phyloP scores from a whole-genome alignment of 169 alveolate species.

The Toxoplasma gondii region DNA sequence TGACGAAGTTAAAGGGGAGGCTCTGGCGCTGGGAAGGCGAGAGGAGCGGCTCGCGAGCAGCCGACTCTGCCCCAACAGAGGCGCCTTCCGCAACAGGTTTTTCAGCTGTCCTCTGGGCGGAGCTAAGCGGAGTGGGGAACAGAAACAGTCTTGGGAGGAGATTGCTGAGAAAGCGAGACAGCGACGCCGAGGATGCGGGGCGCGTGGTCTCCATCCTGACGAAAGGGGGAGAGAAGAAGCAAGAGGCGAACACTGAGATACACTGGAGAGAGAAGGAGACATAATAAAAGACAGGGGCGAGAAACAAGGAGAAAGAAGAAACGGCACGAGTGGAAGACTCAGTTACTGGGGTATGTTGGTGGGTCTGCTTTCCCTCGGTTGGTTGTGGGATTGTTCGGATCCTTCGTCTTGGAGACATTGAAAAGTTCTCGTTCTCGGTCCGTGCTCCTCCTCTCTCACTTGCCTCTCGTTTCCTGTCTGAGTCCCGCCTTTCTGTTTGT shows the following conservation, averaged over 20 bases:
- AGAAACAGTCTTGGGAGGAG: slow-evolving; percentile 15
- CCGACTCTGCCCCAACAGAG: not conserved
- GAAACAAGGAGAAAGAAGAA: no score
- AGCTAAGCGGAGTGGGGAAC: not conserved
- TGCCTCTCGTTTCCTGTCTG: no score
- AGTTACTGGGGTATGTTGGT: no score
- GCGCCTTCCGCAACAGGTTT: not conserved
- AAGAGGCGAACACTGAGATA: not conserved
- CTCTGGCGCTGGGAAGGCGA: not conserved
- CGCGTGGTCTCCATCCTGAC: not conserved
- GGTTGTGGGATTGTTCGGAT: no score
- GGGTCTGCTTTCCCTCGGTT: no score
- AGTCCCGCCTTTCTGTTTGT: no score
- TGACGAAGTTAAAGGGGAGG: not conserved
- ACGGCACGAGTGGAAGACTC: no score
- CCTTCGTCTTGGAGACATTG: no score
- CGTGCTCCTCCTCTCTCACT: no score
- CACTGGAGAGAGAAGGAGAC: no score
- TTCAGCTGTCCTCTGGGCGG: not conserved
- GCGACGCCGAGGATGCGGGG: not conserved
- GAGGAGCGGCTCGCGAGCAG: not conserved
- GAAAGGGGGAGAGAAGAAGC: not conserved
- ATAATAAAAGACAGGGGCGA: no score
- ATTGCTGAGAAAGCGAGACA: not conserved
- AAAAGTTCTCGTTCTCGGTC: no score